Evolutionary conservation across 2,329 filamentous ascomycete genomes (phyloP), one percentile per base, ranked within the genome.

Genomic region (Pseudocercospora fijiensis): DNA sequence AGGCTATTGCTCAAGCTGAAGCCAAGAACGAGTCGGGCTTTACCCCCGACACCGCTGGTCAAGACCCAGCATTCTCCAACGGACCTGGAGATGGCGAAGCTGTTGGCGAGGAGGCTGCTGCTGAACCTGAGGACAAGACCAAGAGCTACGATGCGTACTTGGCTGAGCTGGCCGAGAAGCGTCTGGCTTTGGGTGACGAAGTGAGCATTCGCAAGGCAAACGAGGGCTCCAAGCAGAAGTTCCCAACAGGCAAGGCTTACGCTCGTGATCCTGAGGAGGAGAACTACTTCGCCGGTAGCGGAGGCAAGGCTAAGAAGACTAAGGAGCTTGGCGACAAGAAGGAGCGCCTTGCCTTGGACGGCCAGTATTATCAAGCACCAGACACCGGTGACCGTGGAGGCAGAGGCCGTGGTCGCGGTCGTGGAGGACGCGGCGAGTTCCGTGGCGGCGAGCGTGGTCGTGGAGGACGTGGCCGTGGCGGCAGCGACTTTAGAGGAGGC

Each of bases 171-270:
- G 86, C 86, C 64, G 85, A 87, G 79, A 94, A 93, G 86, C 93
- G 92, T 83, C 81, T 86, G 70, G 85, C 86, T 70, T 86, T 94
- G 65, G 79, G 84, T 69, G 86, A 85, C 72, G 79, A 82, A 72
- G 85, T 88, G 74, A 86, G 91, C 75, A 85, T 92, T 76, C 94
- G 95, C 82, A 88, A 92, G 84, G 83, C 94, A 80, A 97, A 98
- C 84, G 93, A 97, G 84, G 93, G 93, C 76, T 86, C 84, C 83
- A 91, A 92, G 84, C 94, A 95, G 87, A 95, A 97, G 86, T 96
- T 93, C 91, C 90, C 90, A 75, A 84, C 85, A 74, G 92, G 92
- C 78, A 96, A 93, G 84, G 80, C 83, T 68, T 73, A 87, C 73
- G 74, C 78, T 74, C 83, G 82, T 70, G 77, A 77, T 64, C 77